A percentile compares a stretch with the other conserved stretches of the same genome.
Evolutionary conservation across 2,329 filamentous ascomycete genomes (phyloP).

Genomic region (Penicillium hesseltinei): DNA sequence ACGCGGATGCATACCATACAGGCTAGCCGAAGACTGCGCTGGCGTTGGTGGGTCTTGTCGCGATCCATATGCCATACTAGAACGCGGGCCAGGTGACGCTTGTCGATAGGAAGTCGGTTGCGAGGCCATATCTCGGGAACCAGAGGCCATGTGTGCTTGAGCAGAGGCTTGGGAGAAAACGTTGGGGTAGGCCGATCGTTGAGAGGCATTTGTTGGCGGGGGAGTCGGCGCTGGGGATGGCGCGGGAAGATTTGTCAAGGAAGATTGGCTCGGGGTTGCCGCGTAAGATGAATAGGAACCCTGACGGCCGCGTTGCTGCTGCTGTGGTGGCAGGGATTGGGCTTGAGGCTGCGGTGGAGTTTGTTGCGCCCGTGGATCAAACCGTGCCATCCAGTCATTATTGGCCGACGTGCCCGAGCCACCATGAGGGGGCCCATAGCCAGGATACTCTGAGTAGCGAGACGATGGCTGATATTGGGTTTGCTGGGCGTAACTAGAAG

Average conservation of each 20-base stretch:
- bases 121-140: conserved; percentile 32
- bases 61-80: conserved; percentile 30
- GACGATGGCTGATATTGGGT: conserved; percentile 30
- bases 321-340: conserved; percentile 23
- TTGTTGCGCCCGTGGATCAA: conserved; percentile 41
- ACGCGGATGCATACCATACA: conserved; percentile 31
- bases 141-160: conserved; percentile 25
- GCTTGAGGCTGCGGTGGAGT: conserved; percentile 17
- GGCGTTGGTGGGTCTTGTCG: conserved; percentile 34
- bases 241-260: conserved; percentile 27
- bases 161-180: conserved; percentile 31
- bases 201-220: conserved; percentile 28
- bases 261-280: conserved; percentile 25
- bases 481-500: conserved; percentile 29
- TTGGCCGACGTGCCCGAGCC: conserved; percentile 29
- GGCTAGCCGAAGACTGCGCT: conserved; percentile 29
- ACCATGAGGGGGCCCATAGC: conserved; percentile 29
- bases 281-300: conserved; percentile 32
- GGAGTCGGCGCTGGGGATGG: conserved; percentile 39
- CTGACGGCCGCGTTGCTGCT: conserved; percentile 28
- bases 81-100: conserved; percentile 33
- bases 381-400: conserved; percentile 45
- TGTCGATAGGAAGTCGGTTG: conserved; percentile 27
- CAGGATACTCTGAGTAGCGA: conserved; percentile 36
- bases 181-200: conserved; percentile 30